These are phyloP conservation scores for Ogataea salicorniae DNA, from an alignment of 805 yeast genomes.

Conservation along the genomic window DNA sequence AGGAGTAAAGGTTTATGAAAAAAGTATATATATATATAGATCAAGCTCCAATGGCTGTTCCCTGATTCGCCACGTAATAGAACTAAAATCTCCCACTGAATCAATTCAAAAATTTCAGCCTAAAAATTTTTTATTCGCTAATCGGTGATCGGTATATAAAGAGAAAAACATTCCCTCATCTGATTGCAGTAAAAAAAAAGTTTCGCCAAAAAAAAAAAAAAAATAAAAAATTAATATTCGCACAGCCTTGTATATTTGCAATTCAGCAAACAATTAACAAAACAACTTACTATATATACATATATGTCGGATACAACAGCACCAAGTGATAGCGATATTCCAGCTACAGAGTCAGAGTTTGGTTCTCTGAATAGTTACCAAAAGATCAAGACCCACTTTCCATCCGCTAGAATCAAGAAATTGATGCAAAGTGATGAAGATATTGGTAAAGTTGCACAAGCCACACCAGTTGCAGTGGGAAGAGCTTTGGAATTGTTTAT, in stretches of 20 bases:
- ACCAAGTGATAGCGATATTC: background rate
- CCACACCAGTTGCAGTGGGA: conserved; percentile 97
- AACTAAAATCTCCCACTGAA: too few species aligned
- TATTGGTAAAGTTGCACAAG: conserved; percentile 97
- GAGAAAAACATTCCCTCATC: too few species aligned
- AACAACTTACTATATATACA: background rate
- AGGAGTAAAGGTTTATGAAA: too few species aligned
- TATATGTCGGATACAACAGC: background rate
- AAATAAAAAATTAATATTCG: background rate
- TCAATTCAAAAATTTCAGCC: too few species aligned
- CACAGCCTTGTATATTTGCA: background rate
- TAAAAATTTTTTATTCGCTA: too few species aligned
- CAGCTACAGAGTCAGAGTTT: background rate
- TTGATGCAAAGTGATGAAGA: conserved; percentile 98
- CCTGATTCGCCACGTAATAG: too few species aligned
- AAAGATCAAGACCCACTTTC: conserved; percentile 74
- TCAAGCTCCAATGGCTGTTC: too few species aligned
- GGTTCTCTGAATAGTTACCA: conserved; percentile 31
- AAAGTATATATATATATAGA: too few species aligned
- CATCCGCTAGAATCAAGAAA: conserved; percentile 91
- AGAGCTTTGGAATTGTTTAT: conserved; percentile 89
- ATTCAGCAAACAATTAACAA: too few species aligned
- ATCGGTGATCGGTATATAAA: too few species aligned
- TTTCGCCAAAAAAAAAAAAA: too few species aligned
- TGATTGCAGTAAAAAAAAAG: too few species aligned